phyloP scores from a whole-genome alignment of 352 stramenopile genomes.

The Elongisporangium anandrum region DNA sequence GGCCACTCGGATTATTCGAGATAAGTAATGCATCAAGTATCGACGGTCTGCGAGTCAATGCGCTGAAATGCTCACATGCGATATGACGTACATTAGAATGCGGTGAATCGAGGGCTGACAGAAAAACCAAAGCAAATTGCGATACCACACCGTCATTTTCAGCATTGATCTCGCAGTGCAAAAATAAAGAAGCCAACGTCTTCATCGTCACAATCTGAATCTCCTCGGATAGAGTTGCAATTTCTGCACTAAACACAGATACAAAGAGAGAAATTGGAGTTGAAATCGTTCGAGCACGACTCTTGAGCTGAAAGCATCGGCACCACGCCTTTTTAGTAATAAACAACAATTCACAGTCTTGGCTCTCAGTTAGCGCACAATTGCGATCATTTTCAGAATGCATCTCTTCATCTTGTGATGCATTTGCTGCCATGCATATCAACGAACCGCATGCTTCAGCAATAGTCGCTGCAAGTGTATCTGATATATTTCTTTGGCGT shows the following conservation, averaged over 20 bases:
- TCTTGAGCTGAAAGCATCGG: slow-evolving; percentile 2
- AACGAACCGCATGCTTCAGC: slow-evolving; percentile 23
- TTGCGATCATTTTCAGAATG: neutral
- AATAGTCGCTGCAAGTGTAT: slow-evolving; percentile 19
- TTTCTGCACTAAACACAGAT: slow-evolving; percentile 2
- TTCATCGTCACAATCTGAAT: slow-evolving; percentile 18
- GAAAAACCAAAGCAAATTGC: slow-evolving; percentile 24
- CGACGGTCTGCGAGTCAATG: neutral
- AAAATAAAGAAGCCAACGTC: slow-evolving; percentile 28
- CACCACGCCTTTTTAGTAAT: slow-evolving; percentile 1
- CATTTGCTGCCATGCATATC: slow-evolving; percentile 12
- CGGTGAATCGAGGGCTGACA: slow-evolving; percentile 16
- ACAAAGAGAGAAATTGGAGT: slow-evolving; percentile 31
- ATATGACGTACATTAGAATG: neutral
- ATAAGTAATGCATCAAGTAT: neutral
- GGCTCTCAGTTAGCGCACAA: neutral
- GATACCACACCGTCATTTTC: slow-evolving; percentile 15
- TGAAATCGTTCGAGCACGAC: slow-evolving; percentile 6
- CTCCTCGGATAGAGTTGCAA: slow-evolving; percentile 3
- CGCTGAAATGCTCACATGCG: neutral
- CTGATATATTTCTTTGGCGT: slow-evolving; percentile 22
- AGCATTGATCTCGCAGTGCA: slow-evolving; percentile 36
- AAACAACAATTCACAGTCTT: neutral
- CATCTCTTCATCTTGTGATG: neutral
- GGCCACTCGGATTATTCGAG: neutral